Percentiles rank a stretch among this genome's conserved stretches.
These are phyloP conservation scores for Lathyrus oleraceus DNA, from an alignment of 306 rosid species.

Conservation along the genomic window DNA sequence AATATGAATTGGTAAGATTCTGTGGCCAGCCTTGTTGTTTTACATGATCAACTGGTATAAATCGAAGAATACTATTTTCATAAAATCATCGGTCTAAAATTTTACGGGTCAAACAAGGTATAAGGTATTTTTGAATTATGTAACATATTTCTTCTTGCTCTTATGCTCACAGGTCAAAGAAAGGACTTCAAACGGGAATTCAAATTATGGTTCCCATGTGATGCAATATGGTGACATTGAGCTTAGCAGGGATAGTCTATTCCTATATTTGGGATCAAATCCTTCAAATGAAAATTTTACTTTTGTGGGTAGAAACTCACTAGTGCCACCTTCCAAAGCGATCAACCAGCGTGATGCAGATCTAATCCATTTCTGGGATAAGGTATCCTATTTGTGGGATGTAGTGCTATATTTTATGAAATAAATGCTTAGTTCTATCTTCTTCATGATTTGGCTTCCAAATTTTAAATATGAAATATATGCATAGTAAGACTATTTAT, in stretches of 20 bases:
- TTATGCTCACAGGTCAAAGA: slow-evolving; percentile 64
- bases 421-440: slow-evolving; percentile 18
- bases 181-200: slow-evolving; percentile 70
- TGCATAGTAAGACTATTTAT: slow-evolving; percentile 27
- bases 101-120: neutral
- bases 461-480: neutral
- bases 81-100: neutral
- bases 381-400: slow-evolving; percentile 50
- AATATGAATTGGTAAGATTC: slow-evolving; percentile 79
- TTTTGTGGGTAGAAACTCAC: slow-evolving; percentile 56
- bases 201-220: slow-evolving; percentile 80
- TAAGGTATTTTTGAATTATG: slow-evolving; percentile 20
- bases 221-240: slow-evolving; percentile 87
- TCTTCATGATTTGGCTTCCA: neutral
- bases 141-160: slow-evolving; percentile 28
- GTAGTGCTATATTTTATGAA: slow-evolving; percentile 4
- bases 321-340: slow-evolving; percentile 71
- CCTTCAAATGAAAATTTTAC: slow-evolving; percentile 90
- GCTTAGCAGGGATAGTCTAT: slow-evolving; percentile 57
- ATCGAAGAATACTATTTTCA: slow-evolving; percentile 8
- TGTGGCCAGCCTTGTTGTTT: slow-evolving; percentile 22
- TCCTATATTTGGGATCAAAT: slow-evolving; percentile 75
- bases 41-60: slow-evolving; percentile 2
- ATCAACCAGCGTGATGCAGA: slow-evolving; percentile 97
- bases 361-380: slow-evolving; percentile 97